Evolutionary conservation across 1,139 yeast species (phyloP).

Genomic region (Debaryomyces nepalensis): DNA sequence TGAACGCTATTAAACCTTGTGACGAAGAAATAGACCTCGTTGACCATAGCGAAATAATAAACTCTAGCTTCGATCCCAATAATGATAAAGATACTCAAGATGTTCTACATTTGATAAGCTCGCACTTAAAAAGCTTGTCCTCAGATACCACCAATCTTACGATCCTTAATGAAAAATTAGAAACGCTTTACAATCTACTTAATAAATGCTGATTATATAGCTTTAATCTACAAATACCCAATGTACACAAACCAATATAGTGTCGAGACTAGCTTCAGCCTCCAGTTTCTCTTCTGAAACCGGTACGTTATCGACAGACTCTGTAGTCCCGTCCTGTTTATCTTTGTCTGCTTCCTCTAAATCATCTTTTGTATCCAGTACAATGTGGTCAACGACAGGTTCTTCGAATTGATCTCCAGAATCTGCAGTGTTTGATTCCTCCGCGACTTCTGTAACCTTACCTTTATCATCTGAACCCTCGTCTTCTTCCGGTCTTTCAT

Average conservation of each 20-base stretch:
- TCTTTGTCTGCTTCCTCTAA: not conserved
- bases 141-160: constrained; percentile 25
- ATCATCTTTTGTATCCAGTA: not conserved
- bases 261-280: not conserved
- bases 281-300: not conserved
- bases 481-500: too few relatives aligned
- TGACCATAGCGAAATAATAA: not conserved
- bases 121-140: constrained; percentile 25
- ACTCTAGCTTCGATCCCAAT: constrained; percentile 29
- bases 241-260: constrained; percentile 32
- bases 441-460: too few relatives aligned
- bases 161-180: constrained; percentile 33
- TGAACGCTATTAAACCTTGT: constrained; percentile 13
- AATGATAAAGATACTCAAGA: constrained; percentile 29
- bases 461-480: too few relatives aligned
- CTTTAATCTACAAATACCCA: constrained; percentile 35
- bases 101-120: constrained; percentile 24
- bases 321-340: not conserved
- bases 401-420: not conserved
- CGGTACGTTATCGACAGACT: not conserved
- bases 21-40: constrained; percentile 14
- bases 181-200: constrained; percentile 30
- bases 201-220: constrained; percentile 18
- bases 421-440: not conserved
- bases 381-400: too few relatives aligned